Base-by-base conservation (phyloP, 1,139 yeast genomes). In the Taiozyma sp. region DNA sequence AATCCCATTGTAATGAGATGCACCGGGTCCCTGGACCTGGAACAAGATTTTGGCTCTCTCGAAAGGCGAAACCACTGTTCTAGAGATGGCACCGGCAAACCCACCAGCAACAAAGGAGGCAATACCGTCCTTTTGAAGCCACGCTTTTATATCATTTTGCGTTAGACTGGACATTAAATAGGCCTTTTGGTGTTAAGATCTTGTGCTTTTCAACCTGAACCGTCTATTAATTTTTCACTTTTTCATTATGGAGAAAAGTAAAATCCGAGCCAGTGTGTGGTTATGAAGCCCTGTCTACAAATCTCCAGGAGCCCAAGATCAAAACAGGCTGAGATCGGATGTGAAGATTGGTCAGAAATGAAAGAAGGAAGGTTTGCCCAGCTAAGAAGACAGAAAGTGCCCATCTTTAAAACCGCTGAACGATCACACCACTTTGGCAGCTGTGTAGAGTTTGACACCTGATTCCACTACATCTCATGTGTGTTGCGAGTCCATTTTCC, bases 21-120 rank as follows among this genome's bases (percentile, higher is more conserved):
- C 64, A 2, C 85, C 87, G 2, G 87, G 85, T 2, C 91, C 91
- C 68, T 93, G 98, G 42, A 93, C 81, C 67, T 93, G 99, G 59
- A 90, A 80, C 43, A 93, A 69, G 56, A 93, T 95, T 69, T 93
- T 93, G 61, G 95, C 96, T 58, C 99, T 75, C 66, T 93, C 99
- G 68, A 93, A 82, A 1, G 99, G 99, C 4, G 97, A 88, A 7
- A 91, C 97, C 1, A 86, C 91, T 0, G 99, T 93, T 50, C 99
- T 74, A 1, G 96, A 87, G 1, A 90, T 81, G 1, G 96, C 97
- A 6, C 98, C 99, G 0, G 98, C 98, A 6, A 86, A 71, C 6
- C 90, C 90, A 24, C 91, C 91, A 22, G 85, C 82, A 2, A 83
- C 52, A 49, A 93, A 80, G 8, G 96, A 85, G 2, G 89, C 77